These are phyloP conservation scores for Neonectria sp. DNA, from an alignment of 2,329 filamentous ascomycete species.

Conservation along the genomic window DNA sequence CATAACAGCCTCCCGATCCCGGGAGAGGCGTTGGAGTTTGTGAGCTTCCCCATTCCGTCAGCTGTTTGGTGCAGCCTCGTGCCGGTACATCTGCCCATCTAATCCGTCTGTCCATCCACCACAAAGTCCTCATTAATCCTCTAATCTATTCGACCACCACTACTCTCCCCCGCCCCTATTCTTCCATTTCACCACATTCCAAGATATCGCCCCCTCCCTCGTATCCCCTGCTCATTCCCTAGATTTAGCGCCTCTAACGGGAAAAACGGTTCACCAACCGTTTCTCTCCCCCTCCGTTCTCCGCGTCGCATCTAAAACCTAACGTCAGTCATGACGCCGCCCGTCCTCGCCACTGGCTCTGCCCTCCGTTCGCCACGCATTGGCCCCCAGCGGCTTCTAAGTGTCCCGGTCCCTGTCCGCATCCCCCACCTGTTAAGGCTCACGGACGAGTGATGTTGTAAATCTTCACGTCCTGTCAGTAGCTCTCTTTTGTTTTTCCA, in stretches of 20 bases:
- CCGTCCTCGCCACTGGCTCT: constrained; percentile 30
- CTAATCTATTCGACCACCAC: constrained; percentile 18
- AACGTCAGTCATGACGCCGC: constrained; percentile 23
- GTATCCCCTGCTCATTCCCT: constrained; percentile 8
- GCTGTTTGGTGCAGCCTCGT: constrained; percentile 35
- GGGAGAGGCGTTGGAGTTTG: constrained; percentile 31
- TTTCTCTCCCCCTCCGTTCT: constrained; percentile 10
- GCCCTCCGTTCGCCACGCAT: constrained; percentile 26
- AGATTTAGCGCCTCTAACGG: constrained; percentile 12
- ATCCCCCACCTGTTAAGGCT: constrained; percentile 22
- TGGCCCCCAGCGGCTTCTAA: constrained; percentile 30
- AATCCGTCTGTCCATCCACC: constrained; percentile 27
- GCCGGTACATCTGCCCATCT: constrained; percentile 28
- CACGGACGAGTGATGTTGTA: constrained; percentile 21
- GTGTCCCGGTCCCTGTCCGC: constrained; percentile 34
- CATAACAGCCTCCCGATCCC: constrained; percentile 6
- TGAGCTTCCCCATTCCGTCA: constrained; percentile 28
- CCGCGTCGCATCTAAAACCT: constrained; percentile 30
- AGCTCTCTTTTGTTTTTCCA: constrained; percentile 17
- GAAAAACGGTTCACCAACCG: constrained; percentile 25
- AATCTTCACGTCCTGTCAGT: constrained; percentile 12
- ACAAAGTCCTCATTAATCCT: constrained; percentile 29
- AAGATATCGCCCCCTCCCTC: constrained; percentile 18
- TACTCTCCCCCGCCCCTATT: constrained; percentile 10
- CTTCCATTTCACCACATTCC: constrained; percentile 2